Evolutionary conservation across 2,329 filamentous ascomycete genomes (phyloP).

Genomic region (Coniella vitis): DNA sequence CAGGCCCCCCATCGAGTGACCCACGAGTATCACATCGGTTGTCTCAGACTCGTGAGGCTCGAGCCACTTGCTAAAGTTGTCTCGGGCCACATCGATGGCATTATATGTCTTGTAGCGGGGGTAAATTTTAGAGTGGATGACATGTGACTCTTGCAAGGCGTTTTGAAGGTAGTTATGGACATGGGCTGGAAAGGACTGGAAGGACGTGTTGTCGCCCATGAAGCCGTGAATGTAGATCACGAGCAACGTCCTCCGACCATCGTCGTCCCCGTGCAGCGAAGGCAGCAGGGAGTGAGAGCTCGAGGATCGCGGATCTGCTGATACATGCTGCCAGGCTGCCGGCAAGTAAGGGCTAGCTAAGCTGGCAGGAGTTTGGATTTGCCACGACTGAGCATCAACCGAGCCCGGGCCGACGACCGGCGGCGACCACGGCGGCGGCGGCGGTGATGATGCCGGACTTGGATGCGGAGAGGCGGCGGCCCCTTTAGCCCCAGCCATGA

Average conservation of each 20-base stretch:
- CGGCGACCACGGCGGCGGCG: too few relatives aligned
- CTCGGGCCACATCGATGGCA: conserved; percentile 63
- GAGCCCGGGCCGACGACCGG: too few relatives aligned
- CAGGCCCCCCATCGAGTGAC: conserved; percentile 87
- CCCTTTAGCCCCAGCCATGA: too few relatives aligned
- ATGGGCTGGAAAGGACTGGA: conserved; percentile 81
- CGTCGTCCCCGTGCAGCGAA: conserved; percentile 27
- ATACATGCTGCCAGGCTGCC: conserved; percentile 4
- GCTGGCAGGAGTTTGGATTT: not conserved
- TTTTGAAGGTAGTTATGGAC: conserved; percentile 68
- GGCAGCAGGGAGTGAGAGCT: conserved; percentile 39
- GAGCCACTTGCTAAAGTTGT: conserved; percentile 80
- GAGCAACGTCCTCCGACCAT: conserved; percentile 52
- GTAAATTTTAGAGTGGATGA: conserved; percentile 81
- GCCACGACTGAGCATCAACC: too few relatives aligned
- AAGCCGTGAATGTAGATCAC: conserved; percentile 42
- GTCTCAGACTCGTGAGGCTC: conserved; percentile 64
- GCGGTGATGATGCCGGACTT: too few relatives aligned
- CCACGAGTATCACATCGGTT: conserved; percentile 76
- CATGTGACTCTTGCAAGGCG: conserved; percentile 63
- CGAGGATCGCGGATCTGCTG: conserved; percentile 39
- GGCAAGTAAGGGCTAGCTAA: not conserved
- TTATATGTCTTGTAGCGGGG: conserved; percentile 72
- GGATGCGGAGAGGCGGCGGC: too few relatives aligned
- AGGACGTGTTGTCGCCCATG: conserved; percentile 52